phyloP scores from a whole-genome alignment of 768 basidiomycete species.

The Atractiella rhizophila region DNA sequence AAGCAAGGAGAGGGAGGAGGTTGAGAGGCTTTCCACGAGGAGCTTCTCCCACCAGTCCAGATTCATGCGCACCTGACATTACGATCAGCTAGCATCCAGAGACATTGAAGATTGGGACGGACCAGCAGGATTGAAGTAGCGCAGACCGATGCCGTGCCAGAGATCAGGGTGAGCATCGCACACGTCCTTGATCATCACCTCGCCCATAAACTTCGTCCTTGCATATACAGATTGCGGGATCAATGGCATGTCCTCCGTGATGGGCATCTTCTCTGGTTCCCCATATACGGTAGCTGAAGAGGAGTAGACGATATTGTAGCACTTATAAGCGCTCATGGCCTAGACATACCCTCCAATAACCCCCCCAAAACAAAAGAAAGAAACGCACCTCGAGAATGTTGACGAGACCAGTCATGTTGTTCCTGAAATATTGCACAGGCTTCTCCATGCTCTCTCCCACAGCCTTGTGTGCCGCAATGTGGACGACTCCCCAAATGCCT shows the following conservation, averaged over 20 bases:
- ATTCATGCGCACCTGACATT: conserved; percentile 94
- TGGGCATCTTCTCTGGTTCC: conserved; percentile 69
- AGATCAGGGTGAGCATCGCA: conserved; percentile 49
- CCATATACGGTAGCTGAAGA: conserved; percentile 97
- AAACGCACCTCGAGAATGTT: conserved; percentile 35
- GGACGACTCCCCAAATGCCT: conserved; percentile 87
- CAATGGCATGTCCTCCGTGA: conserved; percentile 69
- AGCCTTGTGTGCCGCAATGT: conserved; percentile 90
- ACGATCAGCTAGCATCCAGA: too few species aligned
- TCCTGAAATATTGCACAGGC: conserved; percentile 73
- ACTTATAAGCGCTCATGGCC: conserved; percentile 60
- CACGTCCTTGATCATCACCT: conserved; percentile 66
- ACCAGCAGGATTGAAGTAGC: conserved; percentile 99
- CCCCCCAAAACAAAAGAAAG: too few species aligned
- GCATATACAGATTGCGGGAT: conserved; percentile 82
- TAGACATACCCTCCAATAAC: too few species aligned
- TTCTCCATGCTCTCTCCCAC: conserved; percentile 90
- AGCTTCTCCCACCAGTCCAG: conserved; percentile 82
- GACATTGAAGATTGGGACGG: too few species aligned
- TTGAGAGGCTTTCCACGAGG: conserved; percentile 89
- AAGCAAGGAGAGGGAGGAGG: conserved; percentile 69
- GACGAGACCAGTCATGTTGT: conserved; percentile 76
- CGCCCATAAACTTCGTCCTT: conserved; percentile 83
- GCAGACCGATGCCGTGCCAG: conserved; percentile 62
- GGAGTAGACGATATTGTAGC: conserved; percentile 75